These are phyloP conservation scores for Myxozyma geophila DNA, from an alignment of 805 yeast species.

Conservation along the genomic window DNA sequence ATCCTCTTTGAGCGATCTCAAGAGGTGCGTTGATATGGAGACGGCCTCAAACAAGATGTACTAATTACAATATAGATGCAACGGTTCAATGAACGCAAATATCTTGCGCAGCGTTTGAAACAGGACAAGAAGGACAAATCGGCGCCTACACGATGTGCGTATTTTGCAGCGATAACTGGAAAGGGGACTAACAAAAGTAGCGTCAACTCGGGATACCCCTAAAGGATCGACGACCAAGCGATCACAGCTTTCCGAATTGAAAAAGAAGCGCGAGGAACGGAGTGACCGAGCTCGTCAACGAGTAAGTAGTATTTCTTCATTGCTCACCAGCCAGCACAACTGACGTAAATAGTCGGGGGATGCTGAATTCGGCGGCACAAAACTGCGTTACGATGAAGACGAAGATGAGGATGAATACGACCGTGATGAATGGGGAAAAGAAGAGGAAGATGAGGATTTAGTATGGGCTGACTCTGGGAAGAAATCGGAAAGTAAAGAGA, in stretches of 20 bases:
- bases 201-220: slow-evolving; percentile 49
- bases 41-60: background rate
- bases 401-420: slow-evolving; percentile 51
- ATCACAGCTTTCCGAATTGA: slow-evolving; percentile 70
- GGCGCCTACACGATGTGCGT: slow-evolving; percentile 36
- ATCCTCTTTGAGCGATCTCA: slow-evolving; percentile 90
- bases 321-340: background rate
- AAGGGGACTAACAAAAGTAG: slow-evolving; percentile 24
- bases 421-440: slow-evolving; percentile 44
- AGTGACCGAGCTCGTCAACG: slow-evolving; percentile 32
- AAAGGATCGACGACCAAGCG: slow-evolving; percentile 49
- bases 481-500: slow-evolving; percentile 43
- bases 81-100: slow-evolving; percentile 79
- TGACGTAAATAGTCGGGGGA: slow-evolving; percentile 44
- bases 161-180: background rate
- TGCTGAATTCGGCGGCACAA: slow-evolving; percentile 47
- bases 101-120: slow-evolving; percentile 77
- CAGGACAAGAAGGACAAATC: slow-evolving; percentile 37
- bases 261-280: slow-evolving; percentile 72
- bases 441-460: slow-evolving; percentile 47
- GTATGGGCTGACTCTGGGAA: slow-evolving; percentile 39
- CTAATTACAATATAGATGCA: slow-evolving; percentile 56
- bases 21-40: slow-evolving; percentile 47
- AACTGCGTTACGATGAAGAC: slow-evolving; percentile 51
- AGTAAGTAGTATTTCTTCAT: background rate